Percentiles rank a stretch among this genome's conserved stretches.
These are phyloP conservation scores for Fusarium sp. DNA, from an alignment of 2,329 filamentous ascomycete genomes.

Conservation along the genomic window DNA sequence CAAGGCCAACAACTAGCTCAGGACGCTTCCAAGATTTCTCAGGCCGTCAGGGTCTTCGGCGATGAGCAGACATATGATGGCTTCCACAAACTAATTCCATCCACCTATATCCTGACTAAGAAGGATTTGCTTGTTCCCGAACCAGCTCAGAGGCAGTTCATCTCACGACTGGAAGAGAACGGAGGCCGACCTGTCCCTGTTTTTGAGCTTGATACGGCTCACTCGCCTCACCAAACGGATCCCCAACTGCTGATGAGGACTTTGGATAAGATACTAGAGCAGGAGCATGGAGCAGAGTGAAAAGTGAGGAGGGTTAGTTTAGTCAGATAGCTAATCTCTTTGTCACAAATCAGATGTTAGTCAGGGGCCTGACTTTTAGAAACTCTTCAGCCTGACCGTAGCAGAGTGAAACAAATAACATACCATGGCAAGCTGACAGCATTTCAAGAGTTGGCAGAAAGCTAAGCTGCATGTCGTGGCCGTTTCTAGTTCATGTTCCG, in stretches of 20 bases:
- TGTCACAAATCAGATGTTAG: neutral
- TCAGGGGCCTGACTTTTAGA: neutral
- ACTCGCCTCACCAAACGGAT: slow-evolving; percentile 7
- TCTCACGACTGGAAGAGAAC: neutral
- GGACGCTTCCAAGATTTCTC: neutral
- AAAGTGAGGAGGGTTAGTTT: fast-evolving
- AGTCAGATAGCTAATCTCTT: no score
- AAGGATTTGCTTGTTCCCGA: slow-evolving; percentile 2
- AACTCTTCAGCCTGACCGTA: neutral
- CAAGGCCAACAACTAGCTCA: neutral
- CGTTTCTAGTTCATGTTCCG: neutral
- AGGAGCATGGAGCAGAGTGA: neutral
- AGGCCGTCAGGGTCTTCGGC: neutral
- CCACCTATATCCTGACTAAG: neutral
- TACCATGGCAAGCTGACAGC: neutral
- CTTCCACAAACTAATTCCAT: neutral
- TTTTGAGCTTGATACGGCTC: slow-evolving; percentile 4
- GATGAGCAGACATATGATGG: slow-evolving; percentile 11
- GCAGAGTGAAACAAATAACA: neutral
- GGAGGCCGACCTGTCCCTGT: neutral
- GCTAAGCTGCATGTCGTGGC: neutral
- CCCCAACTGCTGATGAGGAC: neutral
- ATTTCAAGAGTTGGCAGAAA: neutral
- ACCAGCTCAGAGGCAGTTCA: neutral
- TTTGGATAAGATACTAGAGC: neutral